These are phyloP conservation scores for Zymoseptoria brevis DNA, from an alignment of 2,329 filamentous ascomycete genomes.

Conservation along the genomic window DNA sequence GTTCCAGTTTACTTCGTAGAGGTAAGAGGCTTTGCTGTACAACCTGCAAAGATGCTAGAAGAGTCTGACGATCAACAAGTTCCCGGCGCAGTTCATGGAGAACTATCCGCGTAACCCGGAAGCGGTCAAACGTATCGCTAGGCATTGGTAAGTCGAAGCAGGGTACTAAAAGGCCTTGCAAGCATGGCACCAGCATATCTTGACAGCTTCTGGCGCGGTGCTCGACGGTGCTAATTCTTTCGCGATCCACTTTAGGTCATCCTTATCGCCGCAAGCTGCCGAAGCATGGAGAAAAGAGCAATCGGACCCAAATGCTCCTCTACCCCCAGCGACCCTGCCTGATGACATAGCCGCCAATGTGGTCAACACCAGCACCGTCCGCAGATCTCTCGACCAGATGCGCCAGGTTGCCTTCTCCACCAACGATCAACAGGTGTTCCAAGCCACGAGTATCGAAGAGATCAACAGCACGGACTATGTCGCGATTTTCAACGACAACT, in stretches of 20 bases:
- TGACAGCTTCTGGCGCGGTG: background rate
- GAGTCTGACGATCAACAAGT: background rate
- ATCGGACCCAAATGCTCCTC: background rate
- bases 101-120: background rate
- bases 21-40: no score
- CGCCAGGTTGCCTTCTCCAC: background rate
- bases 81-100: conserved; percentile 1
- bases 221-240: background rate
- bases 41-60: no score
- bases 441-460: background rate
- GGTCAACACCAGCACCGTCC: background rate
- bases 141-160: background rate
- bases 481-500: background rate
- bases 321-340: background rate
- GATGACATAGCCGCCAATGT: background rate
- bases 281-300: background rate
- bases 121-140: conserved; percentile 1
- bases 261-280: background rate
- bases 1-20: no score
- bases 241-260: background rate
- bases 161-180: background rate
- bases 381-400: background rate
- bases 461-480: background rate
- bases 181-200: background rate
- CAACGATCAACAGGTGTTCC: background rate